phyloP scores from a whole-genome alignment of 1,284 basidiomycete species.

The Microbotryomycetes sp. region DNA sequence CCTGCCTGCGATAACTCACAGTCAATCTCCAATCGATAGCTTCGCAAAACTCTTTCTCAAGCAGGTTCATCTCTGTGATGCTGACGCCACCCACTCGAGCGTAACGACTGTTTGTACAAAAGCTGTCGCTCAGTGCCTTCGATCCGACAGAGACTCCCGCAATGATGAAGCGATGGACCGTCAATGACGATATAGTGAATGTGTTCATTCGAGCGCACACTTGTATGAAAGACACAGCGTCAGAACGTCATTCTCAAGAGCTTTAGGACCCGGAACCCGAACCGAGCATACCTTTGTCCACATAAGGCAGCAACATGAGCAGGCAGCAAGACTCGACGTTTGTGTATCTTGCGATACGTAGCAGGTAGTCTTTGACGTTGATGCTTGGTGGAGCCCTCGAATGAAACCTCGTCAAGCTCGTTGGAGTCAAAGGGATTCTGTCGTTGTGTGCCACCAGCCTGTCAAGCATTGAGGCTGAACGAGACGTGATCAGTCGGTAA shows the following conservation, averaged over 20 bases:
- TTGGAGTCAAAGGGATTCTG: slow-evolving; percentile 75
- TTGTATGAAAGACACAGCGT: too few relatives aligned
- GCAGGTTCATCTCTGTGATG: slow-evolving; percentile 76
- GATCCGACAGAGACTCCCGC: slow-evolving; percentile 76
- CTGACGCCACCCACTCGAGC: slow-evolving; percentile 90
- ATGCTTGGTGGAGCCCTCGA: slow-evolving; percentile 80
- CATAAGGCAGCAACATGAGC: slow-evolving; percentile 82
- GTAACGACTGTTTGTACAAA: slow-evolving; percentile 86
- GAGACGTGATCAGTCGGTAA: neutral
- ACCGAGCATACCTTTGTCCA: slow-evolving; percentile 68
- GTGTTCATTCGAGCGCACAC: slow-evolving; percentile 67
- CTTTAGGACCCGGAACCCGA: too few relatives aligned
- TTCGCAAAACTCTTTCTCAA: slow-evolving; percentile 83
- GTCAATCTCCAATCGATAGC: slow-evolving; percentile 86
- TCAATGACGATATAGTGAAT: slow-evolving; percentile 86
- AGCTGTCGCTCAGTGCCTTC: slow-evolving; percentile 87
- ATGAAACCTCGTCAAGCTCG: slow-evolving; percentile 84
- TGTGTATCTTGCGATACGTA: slow-evolving; percentile 83
- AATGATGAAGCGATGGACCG: slow-evolving; percentile 91
- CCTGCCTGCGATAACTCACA: slow-evolving; percentile 52
- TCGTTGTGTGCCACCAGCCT: slow-evolving; percentile 89
- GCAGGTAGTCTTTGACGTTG: slow-evolving; percentile 77
- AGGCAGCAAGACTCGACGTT: slow-evolving; percentile 90
- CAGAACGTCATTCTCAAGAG: too few relatives aligned
- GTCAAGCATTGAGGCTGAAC: slow-evolving; percentile 82